Evolutionary conservation across 78 protist species (phyloP), one percentile per base, ranked within the genome.

Genomic region (Dictyostelium citrinum): DNA sequence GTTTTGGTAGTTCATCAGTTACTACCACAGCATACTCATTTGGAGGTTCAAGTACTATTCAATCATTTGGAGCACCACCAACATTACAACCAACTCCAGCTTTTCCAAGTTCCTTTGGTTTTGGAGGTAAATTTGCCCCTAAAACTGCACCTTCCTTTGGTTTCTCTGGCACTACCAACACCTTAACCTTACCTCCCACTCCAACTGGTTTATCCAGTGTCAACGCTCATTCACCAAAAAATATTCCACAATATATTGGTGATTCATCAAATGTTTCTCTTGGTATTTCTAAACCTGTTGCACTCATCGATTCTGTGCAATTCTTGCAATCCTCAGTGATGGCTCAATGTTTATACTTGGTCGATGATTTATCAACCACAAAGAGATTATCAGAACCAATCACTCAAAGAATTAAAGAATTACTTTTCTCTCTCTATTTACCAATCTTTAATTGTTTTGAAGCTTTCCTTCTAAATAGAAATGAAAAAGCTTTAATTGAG

Each of bases 401-500:
- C 2, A 11, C 24, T 10, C 0, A 17, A n/a, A 75, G 9, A 75
- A 39, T 43, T n/a, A 75, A 75, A 75, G 17, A 14, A 11, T 10
- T 75, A 75, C 24, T 43, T 39, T 43, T 75, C n/a, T 22, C 43
- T 20, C 46, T 41, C 11, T 51, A 75, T 75, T 43, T 75, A 35
- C 81, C 81, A 35, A 46, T 75, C n/a, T 75, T 75, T 27, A 75
- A 75, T 43, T 35, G 49, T n/a, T 75, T 75, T 8, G 81, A 75
- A 41, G 81, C 81, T n/a, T 75, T n/a, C 24, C n/a, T 41, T n/a
- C 11, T 75, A 22, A 75, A 75, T 33, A 35, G 17, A 39, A 24
- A 75, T 75, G 24, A 20, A 17, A 22, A 39, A 16, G 33, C 58
- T 3, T n/a, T 75, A 35, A 8, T n/a, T 41, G 45, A 70, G 5